Evolutionary conservation across 495 filamentous ascomycete genomes (phyloP).

Genomic region (Aspergillus bertholletiae): DNA sequence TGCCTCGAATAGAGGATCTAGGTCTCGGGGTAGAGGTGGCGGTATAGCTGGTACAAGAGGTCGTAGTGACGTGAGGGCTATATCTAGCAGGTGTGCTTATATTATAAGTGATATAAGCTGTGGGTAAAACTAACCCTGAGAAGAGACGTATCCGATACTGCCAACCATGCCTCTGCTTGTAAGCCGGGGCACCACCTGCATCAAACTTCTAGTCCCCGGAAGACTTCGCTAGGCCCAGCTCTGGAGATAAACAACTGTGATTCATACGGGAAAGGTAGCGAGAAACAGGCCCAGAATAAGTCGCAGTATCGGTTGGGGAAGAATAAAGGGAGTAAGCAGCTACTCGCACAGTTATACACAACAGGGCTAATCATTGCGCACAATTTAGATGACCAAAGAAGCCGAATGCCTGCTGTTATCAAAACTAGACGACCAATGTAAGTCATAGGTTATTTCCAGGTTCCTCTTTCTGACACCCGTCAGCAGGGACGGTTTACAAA

Average conservation of each 20-base stretch:
- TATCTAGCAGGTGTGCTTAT: neutral
- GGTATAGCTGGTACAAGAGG: conserved; percentile 16
- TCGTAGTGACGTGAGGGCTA: neutral
- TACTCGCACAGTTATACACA: neutral
- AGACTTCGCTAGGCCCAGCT: conserved; percentile 17
- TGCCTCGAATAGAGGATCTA: neutral
- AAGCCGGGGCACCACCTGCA: neutral
- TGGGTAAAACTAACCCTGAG: neutral
- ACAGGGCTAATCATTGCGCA: neutral
- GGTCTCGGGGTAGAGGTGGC: conserved; percentile 17
- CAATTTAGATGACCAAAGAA: conserved; percentile 3
- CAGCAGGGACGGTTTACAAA: conserved; percentile 8
- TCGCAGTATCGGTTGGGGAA: neutral
- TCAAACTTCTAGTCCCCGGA: neutral
- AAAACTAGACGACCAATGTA: conserved; percentile 20
- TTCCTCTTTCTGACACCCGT: conserved; percentile 7
- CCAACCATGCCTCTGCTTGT: neutral
- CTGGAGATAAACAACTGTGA: conserved; percentile 18
- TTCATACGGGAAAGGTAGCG: neutral
- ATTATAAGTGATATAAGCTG: neutral
- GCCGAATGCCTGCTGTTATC: neutral
- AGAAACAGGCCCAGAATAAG: neutral
- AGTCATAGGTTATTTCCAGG: conserved; percentile 5
- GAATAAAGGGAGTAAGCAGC: neutral
- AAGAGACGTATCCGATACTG: neutral